Base-by-base conservation (phyloP, 805 yeast species). In the Candida lessepsii region DNA sequence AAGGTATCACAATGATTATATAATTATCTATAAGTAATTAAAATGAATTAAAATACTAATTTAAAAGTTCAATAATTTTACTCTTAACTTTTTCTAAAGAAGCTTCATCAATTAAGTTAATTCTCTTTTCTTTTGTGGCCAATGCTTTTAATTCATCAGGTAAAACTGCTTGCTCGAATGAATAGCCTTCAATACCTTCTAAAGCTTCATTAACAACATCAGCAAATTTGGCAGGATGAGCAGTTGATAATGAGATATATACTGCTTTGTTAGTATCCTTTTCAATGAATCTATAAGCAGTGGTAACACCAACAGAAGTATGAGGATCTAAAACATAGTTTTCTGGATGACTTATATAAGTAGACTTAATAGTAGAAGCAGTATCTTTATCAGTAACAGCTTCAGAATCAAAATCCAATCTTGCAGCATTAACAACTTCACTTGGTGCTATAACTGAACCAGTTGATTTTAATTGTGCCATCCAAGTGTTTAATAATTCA, bases 141-240 rank as follows among this genome's bases (percentile, higher is more conserved):
- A 93, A 76, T 35, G 76, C 76, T 63, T 76, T 83, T 65, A 93
- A 77, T 65, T 88, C 96, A 20, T 73, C 86, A 27, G 99, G 98
- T 41, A 93, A 75, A 15, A 93, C 97, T 51, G 87, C 88, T 35
- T 73, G 73, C 55, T 88, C 96, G 57, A 93, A 93, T 3, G 89
- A 79, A 67, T 93, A 93, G 15, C 79, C 89, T 9, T 73, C 77
- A 46, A 80, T 73, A 1, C 73, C 73, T 33, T 65, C 58, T 49
- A 93, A 73, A 2, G 98, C 88, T 52, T 76, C 68, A 62, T 90
- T 83, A 18, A 93, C 99, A 37, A 96, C 99, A 48, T 88, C 97
- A 18, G 96, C 86, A 57, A 93, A 93, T 67, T 93, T 93, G 45
- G 99, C 99, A 30, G 99, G 99, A 61, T 93, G 99, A 7, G 99